Evolutionary conservation across 139 green algal genomes (phyloP).

Genomic region (Zygnema circumcarinatum): DNA sequence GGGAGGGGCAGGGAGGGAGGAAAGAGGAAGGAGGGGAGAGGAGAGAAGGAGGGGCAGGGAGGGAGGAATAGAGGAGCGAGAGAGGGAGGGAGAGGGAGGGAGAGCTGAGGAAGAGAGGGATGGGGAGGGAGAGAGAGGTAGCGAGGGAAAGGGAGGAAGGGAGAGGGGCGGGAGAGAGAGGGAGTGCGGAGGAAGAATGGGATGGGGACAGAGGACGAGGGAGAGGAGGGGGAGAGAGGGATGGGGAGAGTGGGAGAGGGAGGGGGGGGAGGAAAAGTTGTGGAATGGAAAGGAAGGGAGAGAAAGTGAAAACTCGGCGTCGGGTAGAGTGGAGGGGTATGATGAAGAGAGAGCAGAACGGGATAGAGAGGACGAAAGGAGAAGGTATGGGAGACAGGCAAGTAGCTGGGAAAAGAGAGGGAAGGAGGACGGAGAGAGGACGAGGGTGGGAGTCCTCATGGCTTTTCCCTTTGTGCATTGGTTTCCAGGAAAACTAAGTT

Average conservation of each 20-base stretch:
- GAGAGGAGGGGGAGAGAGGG: background rate
- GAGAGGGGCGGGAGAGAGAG: background rate
- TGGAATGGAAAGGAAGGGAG: too few relatives aligned
- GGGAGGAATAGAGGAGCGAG: background rate
- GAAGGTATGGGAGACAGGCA: too few relatives aligned
- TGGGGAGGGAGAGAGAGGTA: background rate
- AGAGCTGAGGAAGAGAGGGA: background rate
- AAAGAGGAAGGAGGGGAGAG: background rate
- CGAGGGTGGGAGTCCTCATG: background rate
- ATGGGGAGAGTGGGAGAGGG: too few relatives aligned
- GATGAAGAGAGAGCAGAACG: background rate
- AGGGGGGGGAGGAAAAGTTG: too few relatives aligned
- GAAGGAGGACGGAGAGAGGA: background rate
- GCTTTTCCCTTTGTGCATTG: background rate
- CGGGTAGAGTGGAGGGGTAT: too few relatives aligned
- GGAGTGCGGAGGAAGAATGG: background rate
- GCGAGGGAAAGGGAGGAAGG: conserved; percentile 2
- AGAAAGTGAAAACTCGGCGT: too few relatives aligned
- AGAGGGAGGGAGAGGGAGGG: background rate
- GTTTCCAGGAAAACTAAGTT: background rate
- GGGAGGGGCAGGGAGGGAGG: background rate
- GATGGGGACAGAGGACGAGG: background rate
- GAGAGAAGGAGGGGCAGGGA: background rate
- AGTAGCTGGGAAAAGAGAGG: too few relatives aligned
- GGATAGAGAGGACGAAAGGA: background rate